Conservation (phyloP, 2,329 filamentous ascomycete species). For the Diaporthe humulicola region DNA sequence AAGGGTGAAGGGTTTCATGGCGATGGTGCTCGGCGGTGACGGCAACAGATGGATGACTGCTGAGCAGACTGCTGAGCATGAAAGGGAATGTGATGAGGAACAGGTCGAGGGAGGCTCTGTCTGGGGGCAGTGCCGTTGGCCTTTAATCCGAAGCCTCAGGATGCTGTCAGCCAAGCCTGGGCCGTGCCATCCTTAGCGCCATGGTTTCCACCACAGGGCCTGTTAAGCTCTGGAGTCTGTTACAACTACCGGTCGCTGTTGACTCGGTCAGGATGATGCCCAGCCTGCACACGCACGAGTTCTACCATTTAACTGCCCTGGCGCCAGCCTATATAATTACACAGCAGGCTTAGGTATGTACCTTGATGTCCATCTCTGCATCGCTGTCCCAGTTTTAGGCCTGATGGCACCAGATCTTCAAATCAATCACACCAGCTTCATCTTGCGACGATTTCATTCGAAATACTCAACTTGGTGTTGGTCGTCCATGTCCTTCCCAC, state of each 20-base stretch:
- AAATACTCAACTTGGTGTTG: background rate
- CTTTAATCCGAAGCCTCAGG: background rate
- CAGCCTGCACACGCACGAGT: background rate
- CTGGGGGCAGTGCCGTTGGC: conserved; percentile 22
- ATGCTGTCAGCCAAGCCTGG: conserved; percentile 31
- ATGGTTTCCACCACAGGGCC: conserved; percentile 8
- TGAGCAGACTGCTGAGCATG: background rate
- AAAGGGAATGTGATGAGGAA: background rate
- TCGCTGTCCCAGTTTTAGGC: background rate
- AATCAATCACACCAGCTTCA: too few relatives aligned
- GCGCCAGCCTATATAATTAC: too few relatives aligned
- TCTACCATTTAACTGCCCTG: too few relatives aligned
- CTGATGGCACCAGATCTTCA: background rate
- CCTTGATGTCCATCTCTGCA: background rate
- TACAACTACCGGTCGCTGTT: conserved; percentile 18
- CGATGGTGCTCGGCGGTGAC: background rate
- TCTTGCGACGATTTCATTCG: background rate
- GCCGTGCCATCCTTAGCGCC: conserved; percentile 20
- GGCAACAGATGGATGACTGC: too few relatives aligned
- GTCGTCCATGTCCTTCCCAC: background rate
- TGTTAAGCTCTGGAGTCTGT: conserved; percentile 7
- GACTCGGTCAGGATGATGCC: background rate
- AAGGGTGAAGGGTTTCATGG: conserved; percentile 8
- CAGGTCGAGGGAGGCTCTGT: background rate
- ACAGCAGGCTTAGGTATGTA: too few relatives aligned